Evolutionary conservation across 768 basidiomycete genomes (phyloP).

Genomic region (Tulasnella sp.): DNA sequence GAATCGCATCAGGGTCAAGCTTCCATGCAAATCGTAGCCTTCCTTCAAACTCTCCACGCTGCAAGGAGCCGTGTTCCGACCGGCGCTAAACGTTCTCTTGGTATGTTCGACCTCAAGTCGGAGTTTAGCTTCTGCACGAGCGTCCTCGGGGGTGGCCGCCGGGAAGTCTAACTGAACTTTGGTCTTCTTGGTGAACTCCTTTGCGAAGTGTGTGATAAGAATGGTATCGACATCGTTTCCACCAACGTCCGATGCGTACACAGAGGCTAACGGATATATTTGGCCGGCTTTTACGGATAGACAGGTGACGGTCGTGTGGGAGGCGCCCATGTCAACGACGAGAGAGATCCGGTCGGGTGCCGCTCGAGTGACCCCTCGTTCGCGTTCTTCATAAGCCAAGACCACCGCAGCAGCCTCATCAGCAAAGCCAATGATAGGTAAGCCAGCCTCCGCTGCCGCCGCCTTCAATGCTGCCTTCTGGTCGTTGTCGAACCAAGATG

Average conservation of each 20-base stretch:
- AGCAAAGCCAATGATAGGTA: conserved; percentile 79
- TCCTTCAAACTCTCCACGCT: conserved; percentile 93
- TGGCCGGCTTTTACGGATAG: conserved; percentile 72
- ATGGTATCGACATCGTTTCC: conserved; percentile 74
- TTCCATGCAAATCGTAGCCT: conserved; percentile 81
- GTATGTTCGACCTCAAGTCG: conserved; percentile 90
- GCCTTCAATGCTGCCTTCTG: conserved; percentile 68
- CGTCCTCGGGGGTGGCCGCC: conserved; percentile 55
- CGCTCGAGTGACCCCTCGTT: not conserved
- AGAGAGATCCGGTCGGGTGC: conserved; percentile 67
- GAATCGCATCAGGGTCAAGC: conserved; percentile 52
- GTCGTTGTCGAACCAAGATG: conserved; percentile 64
- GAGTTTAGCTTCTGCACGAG: conserved; percentile 90
- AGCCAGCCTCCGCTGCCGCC: conserved; percentile 75
- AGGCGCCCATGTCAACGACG: conserved; percentile 75
- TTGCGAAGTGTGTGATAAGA: conserved; percentile 85
- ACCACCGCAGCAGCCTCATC: conserved; percentile 81
- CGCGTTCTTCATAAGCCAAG: conserved; percentile 41
- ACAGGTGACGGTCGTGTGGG: conserved; percentile 63
- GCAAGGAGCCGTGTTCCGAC: conserved; percentile 81
- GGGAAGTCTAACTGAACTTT: conserved; percentile 69
- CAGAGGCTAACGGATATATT: conserved; percentile 54
- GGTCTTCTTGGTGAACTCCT: conserved; percentile 97
- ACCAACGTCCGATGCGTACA: conserved; percentile 46
- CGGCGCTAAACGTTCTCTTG: conserved; percentile 87